phyloP scores from a whole-genome alignment of 1,139 yeast species.

The Yamadazyma conglobata region DNA sequence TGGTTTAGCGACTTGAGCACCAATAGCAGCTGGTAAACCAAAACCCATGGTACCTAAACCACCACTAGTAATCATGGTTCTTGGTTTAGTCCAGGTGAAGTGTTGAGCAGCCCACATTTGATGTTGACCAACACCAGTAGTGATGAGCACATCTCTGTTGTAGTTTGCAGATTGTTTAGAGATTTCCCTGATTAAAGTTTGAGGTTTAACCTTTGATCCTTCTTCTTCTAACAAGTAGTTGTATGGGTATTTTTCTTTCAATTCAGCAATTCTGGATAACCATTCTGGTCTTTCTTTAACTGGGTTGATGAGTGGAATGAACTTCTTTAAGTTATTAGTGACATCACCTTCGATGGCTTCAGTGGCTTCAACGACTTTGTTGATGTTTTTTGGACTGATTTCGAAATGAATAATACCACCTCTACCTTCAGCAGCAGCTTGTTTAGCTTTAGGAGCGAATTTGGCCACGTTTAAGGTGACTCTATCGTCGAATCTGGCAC shows the following conservation, averaged over 20 bases:
- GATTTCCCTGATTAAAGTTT: conserved; percentile 78
- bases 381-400: conserved; percentile 92
- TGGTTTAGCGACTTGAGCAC: conserved; percentile 95
- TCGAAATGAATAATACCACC: conserved; percentile 98
- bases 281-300: conserved; percentile 71
- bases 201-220: conserved; percentile 85
- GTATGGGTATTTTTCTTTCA: conserved; percentile 89
- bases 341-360: conserved; percentile 98
- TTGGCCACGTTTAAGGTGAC: conserved; percentile 83
- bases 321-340: conserved; percentile 64
- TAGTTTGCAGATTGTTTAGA: conserved; percentile 66
- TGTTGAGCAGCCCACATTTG: conserved; percentile 99
- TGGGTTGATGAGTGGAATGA: conserved; percentile 65
- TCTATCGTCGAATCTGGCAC: conserved; percentile 98
- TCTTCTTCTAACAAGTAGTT: conserved; percentile 73
- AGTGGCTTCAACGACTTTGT: conserved; percentile 95
- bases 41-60: conserved; percentile 99
- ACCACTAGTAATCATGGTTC: conserved; percentile 94
- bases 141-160: conserved; percentile 76
- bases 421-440: conserved; percentile 81
- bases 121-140: conserved; percentile 99
- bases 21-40: conserved; percentile 97
- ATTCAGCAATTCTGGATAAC: conserved; percentile 67
- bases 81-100: conserved; percentile 87
- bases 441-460: conserved; percentile 91